Evolutionary conservation across 495 filamentous ascomycete genomes (phyloP), one percentile per base, ranked within the genome.

Genomic region (Neurospora tetraspora): DNA sequence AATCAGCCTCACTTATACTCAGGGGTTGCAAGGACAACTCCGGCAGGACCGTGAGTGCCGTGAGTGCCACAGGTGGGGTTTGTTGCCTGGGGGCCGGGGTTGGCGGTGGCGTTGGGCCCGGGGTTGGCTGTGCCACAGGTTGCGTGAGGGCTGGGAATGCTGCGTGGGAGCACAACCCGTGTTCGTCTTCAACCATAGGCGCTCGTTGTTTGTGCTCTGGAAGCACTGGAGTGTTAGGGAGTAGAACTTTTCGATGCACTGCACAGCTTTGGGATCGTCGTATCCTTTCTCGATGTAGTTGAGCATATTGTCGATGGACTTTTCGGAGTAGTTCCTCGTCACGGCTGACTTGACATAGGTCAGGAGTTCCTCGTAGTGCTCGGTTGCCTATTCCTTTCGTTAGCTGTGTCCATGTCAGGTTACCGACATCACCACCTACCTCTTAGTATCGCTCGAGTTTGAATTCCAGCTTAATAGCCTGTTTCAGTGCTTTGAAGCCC

Each of bases 301-400:
- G 38, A 99, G 93, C 91, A 99, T 97, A 80, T 97, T 99, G 83
- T 98, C 98, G 82, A 99, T 97, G 11, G 95, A 98, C 81, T 98
- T 99, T 81, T 99, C 96, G 10, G 96, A 98, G 81, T 98, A 98
- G 81, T 98, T 99, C 70, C 96, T 91, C 34, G 96, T 98, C 69
- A 98, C 95, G 31, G 96, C 94, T 36, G 93, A 96, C 79, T 94
- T 96, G 82, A 98, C 94, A 79, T 98, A 99, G 40, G 94, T 98
- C 73, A 99, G 90, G 37, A 99, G 93, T 80, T 98, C 94, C 71
- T 87, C 89, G 81, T 97, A 99, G 78, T 98, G 94, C 82, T 96
- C 91, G n/a, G 94, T 89, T 20, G 96, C 95, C 95, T 99, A 73
- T 76, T 70, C 78, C 78, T 9, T n/a, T 11, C n/a, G 18, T 74